Evolutionary conservation across 805 yeast species (phyloP).

Genomic region (Wickerhamiella spandovensis): DNA sequence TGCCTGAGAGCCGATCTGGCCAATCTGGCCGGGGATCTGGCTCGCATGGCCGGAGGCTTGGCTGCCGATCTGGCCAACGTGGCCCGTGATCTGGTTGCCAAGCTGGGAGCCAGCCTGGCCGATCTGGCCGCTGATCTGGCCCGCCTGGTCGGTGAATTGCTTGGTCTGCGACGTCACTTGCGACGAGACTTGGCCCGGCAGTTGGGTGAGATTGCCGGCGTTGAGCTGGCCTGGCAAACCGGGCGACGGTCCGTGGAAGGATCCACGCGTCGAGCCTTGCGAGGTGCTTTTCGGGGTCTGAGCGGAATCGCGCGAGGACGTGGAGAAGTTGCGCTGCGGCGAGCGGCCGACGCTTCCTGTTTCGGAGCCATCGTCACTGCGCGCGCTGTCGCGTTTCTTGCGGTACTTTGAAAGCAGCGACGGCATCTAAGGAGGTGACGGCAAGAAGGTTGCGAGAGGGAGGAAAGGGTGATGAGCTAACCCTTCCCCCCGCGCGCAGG

Average conservation of each 20-base stretch:
- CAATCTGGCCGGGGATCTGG: background rate
- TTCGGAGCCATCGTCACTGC: constrained; percentile 1
- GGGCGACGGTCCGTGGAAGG: background rate
- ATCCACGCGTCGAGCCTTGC: background rate
- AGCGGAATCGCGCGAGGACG: background rate
- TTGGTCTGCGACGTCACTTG: background rate
- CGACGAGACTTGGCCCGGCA: background rate
- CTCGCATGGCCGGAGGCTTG: no score
- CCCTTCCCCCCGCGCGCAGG: no score
- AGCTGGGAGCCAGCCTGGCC: background rate
- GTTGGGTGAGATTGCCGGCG: background rate
- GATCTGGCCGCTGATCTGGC: background rate
- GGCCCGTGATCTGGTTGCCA: no score
- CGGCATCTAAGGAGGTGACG: constrained; percentile 5
- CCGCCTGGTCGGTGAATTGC: background rate
- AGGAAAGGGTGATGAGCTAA: background rate
- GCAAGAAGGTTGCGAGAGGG: background rate
- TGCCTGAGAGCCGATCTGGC: no score
- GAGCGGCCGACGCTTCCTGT: constrained; percentile 1
- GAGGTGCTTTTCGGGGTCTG: background rate
- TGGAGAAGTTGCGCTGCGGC: constrained; percentile 1
- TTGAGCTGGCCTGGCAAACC: background rate
- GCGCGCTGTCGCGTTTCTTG: constrained; percentile 14
- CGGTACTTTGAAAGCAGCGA: constrained; percentile 14
- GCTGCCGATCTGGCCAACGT: background rate